Conservation (phyloP, 2,329 filamentous ascomycete species). For the Colletotrichum eremochloae region DNA sequence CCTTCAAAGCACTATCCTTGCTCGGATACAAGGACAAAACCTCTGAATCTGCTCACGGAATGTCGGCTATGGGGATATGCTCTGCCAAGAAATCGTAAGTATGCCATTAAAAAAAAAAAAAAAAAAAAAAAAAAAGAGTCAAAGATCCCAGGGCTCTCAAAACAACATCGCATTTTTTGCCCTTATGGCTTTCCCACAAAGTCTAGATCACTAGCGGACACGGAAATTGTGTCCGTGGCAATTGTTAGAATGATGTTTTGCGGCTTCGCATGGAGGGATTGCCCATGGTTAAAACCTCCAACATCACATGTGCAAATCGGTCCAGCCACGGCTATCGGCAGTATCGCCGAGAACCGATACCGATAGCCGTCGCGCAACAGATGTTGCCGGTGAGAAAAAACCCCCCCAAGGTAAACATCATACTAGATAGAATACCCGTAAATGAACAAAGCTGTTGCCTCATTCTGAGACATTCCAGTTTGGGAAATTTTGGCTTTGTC, state of each 20-base stretch:
- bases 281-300: background rate
- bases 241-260: background rate
- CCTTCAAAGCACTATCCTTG: background rate
- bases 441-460: background rate
- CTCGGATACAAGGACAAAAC: constrained; percentile 14
- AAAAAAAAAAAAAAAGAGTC: background rate
- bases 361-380: background rate
- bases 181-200: too few species aligned
- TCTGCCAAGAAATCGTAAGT: background rate
- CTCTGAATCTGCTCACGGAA: constrained; percentile 5
- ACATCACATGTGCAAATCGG: background rate
- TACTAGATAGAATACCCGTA: too few species aligned
- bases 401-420: background rate
- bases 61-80: constrained; percentile 14
- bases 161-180: background rate
- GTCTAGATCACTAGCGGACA: background rate
- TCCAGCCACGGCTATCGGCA: background rate
- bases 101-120: too few species aligned
- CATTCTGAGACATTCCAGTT: background rate
- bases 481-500: background rate
- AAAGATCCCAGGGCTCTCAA: background rate
- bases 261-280: background rate
- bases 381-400: background rate
- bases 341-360: too few species aligned
- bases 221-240: background rate